Evolutionary conservation across 2,329 filamentous ascomycete genomes (phyloP).

Genomic region (Bipolaris oryzae): DNA sequence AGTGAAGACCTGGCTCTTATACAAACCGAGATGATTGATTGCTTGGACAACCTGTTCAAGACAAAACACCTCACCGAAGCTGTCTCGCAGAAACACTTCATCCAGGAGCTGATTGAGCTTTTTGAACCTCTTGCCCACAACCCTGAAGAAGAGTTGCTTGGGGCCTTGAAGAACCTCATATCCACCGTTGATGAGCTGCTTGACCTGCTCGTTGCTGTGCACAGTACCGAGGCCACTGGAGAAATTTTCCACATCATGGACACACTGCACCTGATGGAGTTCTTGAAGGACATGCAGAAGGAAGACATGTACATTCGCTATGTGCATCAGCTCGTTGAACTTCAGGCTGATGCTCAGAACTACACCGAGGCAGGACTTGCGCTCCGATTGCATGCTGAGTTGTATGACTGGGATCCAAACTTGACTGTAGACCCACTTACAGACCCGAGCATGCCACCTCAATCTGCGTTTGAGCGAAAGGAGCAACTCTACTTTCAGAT

Average conservation of each 20-base stretch:
- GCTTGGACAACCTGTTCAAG: slow-evolving; percentile 88
- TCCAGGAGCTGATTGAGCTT: slow-evolving; percentile 79
- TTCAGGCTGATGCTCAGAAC: slow-evolving; percentile 78
- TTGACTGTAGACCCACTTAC: slow-evolving; percentile 67
- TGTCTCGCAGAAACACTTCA: slow-evolving; percentile 89
- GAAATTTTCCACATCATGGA: slow-evolving; percentile 87
- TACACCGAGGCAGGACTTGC: slow-evolving; percentile 88
- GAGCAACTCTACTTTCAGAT: slow-evolving; percentile 92
- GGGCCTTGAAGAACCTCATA: slow-evolving; percentile 78
- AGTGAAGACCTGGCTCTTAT: slow-evolving; percentile 90
- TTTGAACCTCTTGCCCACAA: slow-evolving; percentile 74
- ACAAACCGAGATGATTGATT: slow-evolving; percentile 96
- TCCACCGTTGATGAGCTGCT: slow-evolving; percentile 87
- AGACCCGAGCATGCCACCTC: slow-evolving; percentile 79
- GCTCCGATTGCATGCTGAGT: slow-evolving; percentile 85
- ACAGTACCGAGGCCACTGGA: slow-evolving; percentile 73
- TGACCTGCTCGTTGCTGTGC: slow-evolving; percentile 87
- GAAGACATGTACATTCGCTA: slow-evolving; percentile 97
- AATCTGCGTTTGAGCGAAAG: slow-evolving; percentile 89
- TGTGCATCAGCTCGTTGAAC: slow-evolving; percentile 83
- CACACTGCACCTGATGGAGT: slow-evolving; percentile 90
- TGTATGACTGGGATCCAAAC: slow-evolving; percentile 87
- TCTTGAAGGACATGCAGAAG: slow-evolving; percentile 94
- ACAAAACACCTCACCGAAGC: slow-evolving; percentile 85
- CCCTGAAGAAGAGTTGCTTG: slow-evolving; percentile 74